Evolutionary conservation across 768 basidiomycete genomes (phyloP), one percentile per base, ranked within the genome.

Genomic region (Trametes elegans): DNA sequence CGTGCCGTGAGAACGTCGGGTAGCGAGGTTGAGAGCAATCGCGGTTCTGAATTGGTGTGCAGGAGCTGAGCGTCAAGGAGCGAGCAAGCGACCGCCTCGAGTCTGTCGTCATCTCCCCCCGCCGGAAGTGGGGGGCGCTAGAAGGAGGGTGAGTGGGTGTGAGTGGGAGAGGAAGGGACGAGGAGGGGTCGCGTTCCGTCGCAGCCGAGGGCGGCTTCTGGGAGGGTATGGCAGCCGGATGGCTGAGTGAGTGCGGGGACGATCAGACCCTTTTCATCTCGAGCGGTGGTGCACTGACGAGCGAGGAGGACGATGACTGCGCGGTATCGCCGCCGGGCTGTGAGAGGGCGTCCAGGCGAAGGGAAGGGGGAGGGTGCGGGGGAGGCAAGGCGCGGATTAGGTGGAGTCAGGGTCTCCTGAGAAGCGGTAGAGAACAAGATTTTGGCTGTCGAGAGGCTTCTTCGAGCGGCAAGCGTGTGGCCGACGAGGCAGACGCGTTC

Each of bases 1-100:
- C 50, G 50, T 52, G 44, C 49, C 56, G 56, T 57, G 50, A 51
- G 56, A 57, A 53, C 39, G 45, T 41, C 50, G 39, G 32, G 19
- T 28, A 23, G 44, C 21, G 31, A 29, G 26, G 24, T 40, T 38
- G 24, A 40, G 32, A 48, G 38, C 24, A 40, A 51, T 11, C 48
- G 19, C 50, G 52, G 45, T 43, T 10, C 28, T 43, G 35, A 4
- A 54, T 29, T 16, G 57, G 57, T 40, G 57, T 59, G 52, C 57
- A 59, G 28, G 38, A 28, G 4, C 52, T 53, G 13, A 59, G 57
- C 36, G 57, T 59, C 21, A 59, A 18, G 14, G 28, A 32, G 39
- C 53, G 48, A 45, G 52, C 53, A 7, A 49, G 29, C 2, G 41
- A 16, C 16, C 57, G 57, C 35, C 23, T 35, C 9, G 35, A 31